These are phyloP conservation scores for Myxozyma kluyveri DNA, from an alignment of 805 yeast genomes.

Conservation along the genomic window DNA sequence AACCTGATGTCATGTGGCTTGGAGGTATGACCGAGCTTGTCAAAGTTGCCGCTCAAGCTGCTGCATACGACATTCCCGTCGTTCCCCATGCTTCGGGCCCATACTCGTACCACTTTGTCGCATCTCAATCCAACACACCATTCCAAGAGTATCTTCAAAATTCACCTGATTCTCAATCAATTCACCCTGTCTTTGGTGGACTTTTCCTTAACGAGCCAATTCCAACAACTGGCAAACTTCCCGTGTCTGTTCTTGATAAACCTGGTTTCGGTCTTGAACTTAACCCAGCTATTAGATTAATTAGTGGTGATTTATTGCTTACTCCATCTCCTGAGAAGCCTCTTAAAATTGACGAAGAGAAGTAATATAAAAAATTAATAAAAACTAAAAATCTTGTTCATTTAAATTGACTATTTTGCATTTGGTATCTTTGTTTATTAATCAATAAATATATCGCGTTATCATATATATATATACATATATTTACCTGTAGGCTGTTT, in stretches of 20 bases:
- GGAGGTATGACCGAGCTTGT: constrained; percentile 52
- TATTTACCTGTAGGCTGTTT: too few species aligned
- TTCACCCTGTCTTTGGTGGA: constrained; percentile 49
- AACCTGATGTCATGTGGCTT: constrained; percentile 56
- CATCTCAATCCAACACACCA: constrained; percentile 50
- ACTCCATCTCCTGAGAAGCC: constrained; percentile 45
- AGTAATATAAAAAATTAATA: not conserved
- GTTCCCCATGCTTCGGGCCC: constrained; percentile 57
- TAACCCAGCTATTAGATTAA: constrained; percentile 45
- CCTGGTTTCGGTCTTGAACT: constrained; percentile 52
- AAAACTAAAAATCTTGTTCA: not conserved
- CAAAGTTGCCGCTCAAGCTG: constrained; percentile 49
- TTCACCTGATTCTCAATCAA: constrained; percentile 48
- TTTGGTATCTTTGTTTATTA: too few species aligned
- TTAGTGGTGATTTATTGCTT: constrained; percentile 43
- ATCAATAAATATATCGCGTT: too few species aligned
- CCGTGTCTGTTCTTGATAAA: constrained; percentile 44
- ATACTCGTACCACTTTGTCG: constrained; percentile 51
- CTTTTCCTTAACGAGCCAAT: constrained; percentile 50
- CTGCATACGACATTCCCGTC: constrained; percentile 53
- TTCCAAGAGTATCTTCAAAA: constrained; percentile 53
- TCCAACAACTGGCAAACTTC: constrained; percentile 46
- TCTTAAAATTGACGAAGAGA: constrained; percentile 27
- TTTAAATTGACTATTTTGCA: too few species aligned
- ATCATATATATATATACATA: too few species aligned